phyloP scores from a whole-genome alignment of 768 basidiomycete genomes.

The Amylocystis lapponica region DNA sequence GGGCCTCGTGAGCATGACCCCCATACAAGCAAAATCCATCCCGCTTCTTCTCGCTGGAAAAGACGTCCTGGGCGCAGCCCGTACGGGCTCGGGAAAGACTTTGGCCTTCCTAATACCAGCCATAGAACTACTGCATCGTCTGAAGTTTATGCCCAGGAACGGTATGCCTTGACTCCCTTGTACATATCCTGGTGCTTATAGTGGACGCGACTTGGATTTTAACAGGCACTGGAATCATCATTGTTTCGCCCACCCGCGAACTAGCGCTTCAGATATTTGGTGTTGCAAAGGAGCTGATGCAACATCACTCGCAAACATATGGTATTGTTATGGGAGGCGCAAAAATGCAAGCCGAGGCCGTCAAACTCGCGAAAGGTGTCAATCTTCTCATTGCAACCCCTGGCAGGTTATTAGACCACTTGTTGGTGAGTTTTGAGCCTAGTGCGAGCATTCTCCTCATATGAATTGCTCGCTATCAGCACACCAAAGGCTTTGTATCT shows the following conservation, averaged over 20 bases:
- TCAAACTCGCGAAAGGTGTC: conserved; percentile 88
- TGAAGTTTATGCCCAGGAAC: conserved; percentile 91
- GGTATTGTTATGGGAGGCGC: conserved; percentile 93
- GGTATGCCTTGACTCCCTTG: conserved; percentile 42
- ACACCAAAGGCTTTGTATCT: too few relatives aligned
- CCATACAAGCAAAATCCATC: too few relatives aligned
- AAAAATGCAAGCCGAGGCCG: conserved; percentile 81
- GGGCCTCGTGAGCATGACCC: too few relatives aligned
- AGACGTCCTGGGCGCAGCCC: too few relatives aligned
- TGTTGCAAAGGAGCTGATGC: conserved; percentile 90
- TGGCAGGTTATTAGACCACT: too few relatives aligned
- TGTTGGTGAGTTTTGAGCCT: too few relatives aligned
- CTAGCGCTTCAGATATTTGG: conserved; percentile 91
- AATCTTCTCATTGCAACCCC: too few relatives aligned
- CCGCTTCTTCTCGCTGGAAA: too few relatives aligned
- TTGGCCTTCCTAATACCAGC: conserved; percentile 87
- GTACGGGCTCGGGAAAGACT: conserved; percentile 87
- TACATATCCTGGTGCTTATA: too few relatives aligned
- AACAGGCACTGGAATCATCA: conserved; percentile 89
- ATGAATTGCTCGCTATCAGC: too few relatives aligned
- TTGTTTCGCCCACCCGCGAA: conserved; percentile 89
- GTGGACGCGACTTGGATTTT: too few relatives aligned
- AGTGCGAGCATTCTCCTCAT: too few relatives aligned
- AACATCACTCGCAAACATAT: conserved; percentile 82
- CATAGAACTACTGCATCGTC: conserved; percentile 74